Conservation (phyloP, 306 rosid genomes). For the Trifolium repens region DNA sequence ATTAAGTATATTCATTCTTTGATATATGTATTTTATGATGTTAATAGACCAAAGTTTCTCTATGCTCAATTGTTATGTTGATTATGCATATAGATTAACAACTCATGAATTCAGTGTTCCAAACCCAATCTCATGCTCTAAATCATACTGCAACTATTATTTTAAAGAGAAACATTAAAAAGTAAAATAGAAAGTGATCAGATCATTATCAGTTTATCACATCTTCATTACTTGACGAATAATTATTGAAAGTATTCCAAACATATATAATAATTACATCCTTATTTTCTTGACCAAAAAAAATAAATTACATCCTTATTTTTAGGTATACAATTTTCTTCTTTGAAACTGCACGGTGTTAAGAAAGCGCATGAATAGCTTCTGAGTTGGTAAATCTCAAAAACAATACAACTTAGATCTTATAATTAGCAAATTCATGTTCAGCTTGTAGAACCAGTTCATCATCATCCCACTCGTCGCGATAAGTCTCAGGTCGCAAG, state of each 20-base stretch:
- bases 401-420: conserved; percentile 22
- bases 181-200: background rate
- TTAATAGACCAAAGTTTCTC: conserved; percentile 24
- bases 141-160: too few species aligned
- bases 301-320: background rate
- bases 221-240: background rate
- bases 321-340: background rate
- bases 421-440: conserved; percentile 49
- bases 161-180: background rate
- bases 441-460: conserved; percentile 60
- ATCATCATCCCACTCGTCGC: conserved; percentile 73
- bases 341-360: background rate
- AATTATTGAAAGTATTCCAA: background rate
- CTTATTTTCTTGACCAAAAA: too few species aligned
- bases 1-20: conserved; percentile 2
- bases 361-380: too few species aligned
- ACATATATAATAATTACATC: background rate
- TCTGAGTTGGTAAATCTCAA: background rate
- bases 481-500: conserved; percentile 56
- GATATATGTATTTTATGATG: background rate
- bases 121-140: background rate
- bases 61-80: conserved; percentile 10
- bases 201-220: background rate
- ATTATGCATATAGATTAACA: background rate
- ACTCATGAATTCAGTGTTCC: background rate